Evolutionary conservation across 2,329 filamentous ascomycete genomes (phyloP).

Genomic region (Thelonectria olida): DNA sequence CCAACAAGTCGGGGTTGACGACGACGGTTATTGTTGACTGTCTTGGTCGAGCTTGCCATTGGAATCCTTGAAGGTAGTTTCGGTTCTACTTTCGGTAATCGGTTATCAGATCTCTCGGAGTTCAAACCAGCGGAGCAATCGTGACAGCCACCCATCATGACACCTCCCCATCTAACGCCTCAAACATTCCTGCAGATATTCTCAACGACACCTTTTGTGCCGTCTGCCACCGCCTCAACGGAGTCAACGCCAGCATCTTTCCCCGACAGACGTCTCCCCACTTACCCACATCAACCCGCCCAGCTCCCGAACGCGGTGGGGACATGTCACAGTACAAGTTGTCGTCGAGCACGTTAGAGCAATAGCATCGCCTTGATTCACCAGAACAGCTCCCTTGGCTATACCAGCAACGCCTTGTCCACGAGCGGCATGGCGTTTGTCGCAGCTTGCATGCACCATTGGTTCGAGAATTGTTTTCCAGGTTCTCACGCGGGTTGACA

Average conservation of each 20-base stretch:
- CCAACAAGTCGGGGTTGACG: background rate
- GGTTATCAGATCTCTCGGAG: background rate
- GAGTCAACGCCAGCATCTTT: slow-evolving; percentile 27
- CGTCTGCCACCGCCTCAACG: slow-evolving; percentile 34
- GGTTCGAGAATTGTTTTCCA: slow-evolving; percentile 14
- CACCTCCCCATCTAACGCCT: background rate
- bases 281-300: slow-evolving; percentile 38
- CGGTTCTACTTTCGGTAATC: background rate
- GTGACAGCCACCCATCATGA: background rate
- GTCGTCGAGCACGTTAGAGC: slow-evolving; percentile 5
- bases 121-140: background rate
- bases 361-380: slow-evolving; percentile 24
- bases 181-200: slow-evolving; percentile 12
- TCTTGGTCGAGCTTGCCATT: background rate
- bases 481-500: slow-evolving; percentile 23
- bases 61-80: background rate
- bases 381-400: slow-evolving; percentile 15
- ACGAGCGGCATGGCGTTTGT: slow-evolving; percentile 33
- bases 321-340: slow-evolving; percentile 31
- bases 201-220: slow-evolving; percentile 30
- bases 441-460: slow-evolving; percentile 34
- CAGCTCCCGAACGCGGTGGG: slow-evolving; percentile 37
- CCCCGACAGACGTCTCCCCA: slow-evolving; percentile 32
- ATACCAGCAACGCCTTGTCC: slow-evolving; percentile 23
- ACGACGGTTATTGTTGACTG: background rate